phyloP scores from a whole-genome alignment of 768 basidiomycete species.

The Royoungia palumana region DNA sequence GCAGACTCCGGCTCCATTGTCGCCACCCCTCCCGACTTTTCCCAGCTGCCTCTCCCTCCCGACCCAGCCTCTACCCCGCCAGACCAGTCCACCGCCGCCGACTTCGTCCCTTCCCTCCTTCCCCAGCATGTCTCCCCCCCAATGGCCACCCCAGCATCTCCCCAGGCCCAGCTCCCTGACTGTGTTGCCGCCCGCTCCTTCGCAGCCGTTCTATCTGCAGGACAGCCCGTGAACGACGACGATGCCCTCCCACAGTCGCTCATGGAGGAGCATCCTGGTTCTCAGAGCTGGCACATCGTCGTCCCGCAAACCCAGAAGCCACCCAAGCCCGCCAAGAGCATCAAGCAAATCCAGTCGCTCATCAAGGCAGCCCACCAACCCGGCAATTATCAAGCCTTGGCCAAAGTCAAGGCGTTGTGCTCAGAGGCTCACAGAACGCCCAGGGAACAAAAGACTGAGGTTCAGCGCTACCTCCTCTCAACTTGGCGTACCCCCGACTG shows the following conservation, averaged over 20 bases:
- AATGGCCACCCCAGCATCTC: slow-evolving; percentile 32
- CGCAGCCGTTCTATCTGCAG: slow-evolving; percentile 31
- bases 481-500: slow-evolving; percentile 45
- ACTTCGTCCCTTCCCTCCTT: slow-evolving; percentile 18
- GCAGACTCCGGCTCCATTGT: background rate
- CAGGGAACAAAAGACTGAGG: slow-evolving; percentile 42
- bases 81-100: slow-evolving; percentile 14
- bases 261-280: slow-evolving; percentile 17
- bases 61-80: slow-evolving; percentile 6
- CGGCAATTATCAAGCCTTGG: slow-evolving; percentile 38
- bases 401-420: slow-evolving; percentile 43
- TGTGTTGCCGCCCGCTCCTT: slow-evolving; percentile 35
- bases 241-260: slow-evolving; percentile 22
- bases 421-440: slow-evolving; percentile 43
- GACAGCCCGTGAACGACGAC: slow-evolving; percentile 25
- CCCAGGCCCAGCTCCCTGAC: slow-evolving; percentile 33
- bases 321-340: slow-evolving; percentile 32
- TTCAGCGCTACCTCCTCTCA: slow-evolving; percentile 40
- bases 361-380: slow-evolving; percentile 43
- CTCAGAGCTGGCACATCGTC: slow-evolving; percentile 26
- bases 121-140: slow-evolving; percentile 21
- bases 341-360: slow-evolving; percentile 41
- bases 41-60: background rate
- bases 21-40: slow-evolving; percentile 4
- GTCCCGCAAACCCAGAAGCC: slow-evolving; percentile 12